phyloP scores from a whole-genome alignment of 306 rosid species.

The Styphnolobium japonicum region DNA sequence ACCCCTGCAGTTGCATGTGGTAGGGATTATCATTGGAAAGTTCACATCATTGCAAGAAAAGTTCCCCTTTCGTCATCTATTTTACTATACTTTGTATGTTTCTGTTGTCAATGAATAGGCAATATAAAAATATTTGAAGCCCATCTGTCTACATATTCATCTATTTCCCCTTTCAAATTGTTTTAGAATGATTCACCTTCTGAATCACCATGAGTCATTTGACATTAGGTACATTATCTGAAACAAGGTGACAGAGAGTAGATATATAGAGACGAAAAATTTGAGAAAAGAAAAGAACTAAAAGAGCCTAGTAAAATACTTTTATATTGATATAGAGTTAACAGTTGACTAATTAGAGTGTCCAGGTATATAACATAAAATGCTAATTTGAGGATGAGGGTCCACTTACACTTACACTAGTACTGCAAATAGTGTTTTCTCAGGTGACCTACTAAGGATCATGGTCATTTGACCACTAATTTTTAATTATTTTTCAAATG shows the following conservation, averaged over 20 bases:
- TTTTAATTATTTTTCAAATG: not conserved
- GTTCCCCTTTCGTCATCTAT: not conserved
- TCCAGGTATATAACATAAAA: not conserved
- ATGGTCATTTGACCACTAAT: not conserved
- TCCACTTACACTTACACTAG: conserved; percentile 7
- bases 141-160: not conserved
- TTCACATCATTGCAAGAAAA: conserved; percentile 5
- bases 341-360: not conserved
- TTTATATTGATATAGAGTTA: not conserved
- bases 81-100: not conserved
- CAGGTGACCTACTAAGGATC: not conserved
- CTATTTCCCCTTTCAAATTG: not conserved
- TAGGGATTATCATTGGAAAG: conserved; percentile 18
- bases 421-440: not conserved
- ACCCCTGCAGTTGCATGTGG: conserved; percentile 62
- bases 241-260: not conserved
- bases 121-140: not conserved
- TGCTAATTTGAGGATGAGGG: not conserved
- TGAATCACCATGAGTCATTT: not conserved
- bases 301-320: not conserved
- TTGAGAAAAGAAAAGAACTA: conserved; percentile 1
- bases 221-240: not conserved
- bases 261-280: not conserved
- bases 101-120: not conserved
- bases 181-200: not conserved